phyloP scores from a whole-genome alignment of 176 grass and related monocot species.

The Dactylis glomerata region DNA sequence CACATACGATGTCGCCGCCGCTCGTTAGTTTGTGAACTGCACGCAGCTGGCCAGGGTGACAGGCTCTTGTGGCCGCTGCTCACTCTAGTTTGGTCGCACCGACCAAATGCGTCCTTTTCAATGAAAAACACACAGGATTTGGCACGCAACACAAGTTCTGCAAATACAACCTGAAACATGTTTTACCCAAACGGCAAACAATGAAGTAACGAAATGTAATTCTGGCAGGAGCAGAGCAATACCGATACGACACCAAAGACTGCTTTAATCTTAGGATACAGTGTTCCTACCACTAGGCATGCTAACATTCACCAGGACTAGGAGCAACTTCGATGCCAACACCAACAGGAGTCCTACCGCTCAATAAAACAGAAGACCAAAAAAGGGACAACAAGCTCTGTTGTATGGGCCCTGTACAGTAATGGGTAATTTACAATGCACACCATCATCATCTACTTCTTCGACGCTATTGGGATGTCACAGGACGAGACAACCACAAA shows the following conservation, averaged over 20 bases:
- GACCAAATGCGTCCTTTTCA: background rate
- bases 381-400: background rate
- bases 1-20: too few relatives aligned
- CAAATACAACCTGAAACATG: background rate
- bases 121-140: background rate
- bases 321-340: background rate
- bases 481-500: background rate
- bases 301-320: background rate
- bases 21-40: background rate
- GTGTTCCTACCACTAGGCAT: background rate
- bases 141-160: background rate
- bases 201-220: background rate
- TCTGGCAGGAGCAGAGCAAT: background rate
- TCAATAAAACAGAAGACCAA: background rate
- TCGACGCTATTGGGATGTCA: constrained; percentile 17
- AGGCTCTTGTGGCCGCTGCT: background rate
- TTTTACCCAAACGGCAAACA: background rate
- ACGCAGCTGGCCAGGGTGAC: background rate
- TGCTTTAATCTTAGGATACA: background rate
- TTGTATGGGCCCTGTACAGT: constrained; percentile 45
- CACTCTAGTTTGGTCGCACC: background rate
- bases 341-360: background rate
- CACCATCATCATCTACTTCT: background rate
- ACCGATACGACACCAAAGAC: background rate
- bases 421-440: constrained; percentile 45